Percentiles rank a stretch among this genome's conserved stretches.
Conservation (phyloP, 345 rosid genomes). For the Eucalyptus melliodora region DNA sequence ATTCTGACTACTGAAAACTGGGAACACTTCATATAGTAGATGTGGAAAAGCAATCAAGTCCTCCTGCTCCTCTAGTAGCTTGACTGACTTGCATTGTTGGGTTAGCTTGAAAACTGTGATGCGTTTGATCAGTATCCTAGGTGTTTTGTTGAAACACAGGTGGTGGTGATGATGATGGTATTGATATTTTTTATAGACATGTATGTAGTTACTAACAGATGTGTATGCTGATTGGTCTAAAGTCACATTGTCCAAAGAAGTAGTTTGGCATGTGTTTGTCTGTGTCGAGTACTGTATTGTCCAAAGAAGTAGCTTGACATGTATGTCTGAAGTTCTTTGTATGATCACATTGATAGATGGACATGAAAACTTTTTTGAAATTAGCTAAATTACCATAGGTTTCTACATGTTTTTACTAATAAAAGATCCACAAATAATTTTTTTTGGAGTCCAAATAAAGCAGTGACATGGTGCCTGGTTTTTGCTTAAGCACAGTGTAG, state of each 20-base stretch:
- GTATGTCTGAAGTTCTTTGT: not conserved
- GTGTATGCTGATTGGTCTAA: not conserved
- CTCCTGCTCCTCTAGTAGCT: not conserved
- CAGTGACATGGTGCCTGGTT: not conserved
- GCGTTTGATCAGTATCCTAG: not conserved
- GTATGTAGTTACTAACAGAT: not conserved
- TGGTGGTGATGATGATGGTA: not conserved
- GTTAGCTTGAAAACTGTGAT: not conserved
- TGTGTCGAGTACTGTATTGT: not conserved
- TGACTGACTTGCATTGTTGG: not conserved
- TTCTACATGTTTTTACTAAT: not conserved
- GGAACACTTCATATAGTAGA: not conserved
- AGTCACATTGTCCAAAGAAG: not conserved
- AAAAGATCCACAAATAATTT: not conserved
- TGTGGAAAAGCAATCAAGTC: not conserved
- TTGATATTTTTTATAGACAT: not conserved
- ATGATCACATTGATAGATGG: not conserved
- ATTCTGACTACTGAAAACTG: not conserved
- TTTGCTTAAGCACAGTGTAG: not conserved
- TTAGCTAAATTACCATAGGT: not conserved
- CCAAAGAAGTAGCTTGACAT: not conserved
- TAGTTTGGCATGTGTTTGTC: not conserved
- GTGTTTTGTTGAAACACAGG: not conserved
- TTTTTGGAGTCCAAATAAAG: not conserved
- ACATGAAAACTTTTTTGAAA: not conserved